phyloP scores from a whole-genome alignment of 2,329 filamentous ascomycete species.

The Chrysosporium keratinophilum region DNA sequence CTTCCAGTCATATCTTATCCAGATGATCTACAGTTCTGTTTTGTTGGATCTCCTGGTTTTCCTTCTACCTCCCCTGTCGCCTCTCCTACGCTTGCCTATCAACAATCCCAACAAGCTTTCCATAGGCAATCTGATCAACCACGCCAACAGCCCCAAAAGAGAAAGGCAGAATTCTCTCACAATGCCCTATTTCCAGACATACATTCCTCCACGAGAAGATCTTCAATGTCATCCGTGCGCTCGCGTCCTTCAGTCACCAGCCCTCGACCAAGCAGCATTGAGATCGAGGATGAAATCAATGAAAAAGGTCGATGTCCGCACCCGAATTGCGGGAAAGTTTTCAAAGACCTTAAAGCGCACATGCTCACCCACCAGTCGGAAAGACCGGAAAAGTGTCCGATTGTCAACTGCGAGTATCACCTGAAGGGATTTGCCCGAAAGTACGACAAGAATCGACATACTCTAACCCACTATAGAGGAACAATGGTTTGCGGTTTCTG shows the following conservation, averaged over 20 bases:
- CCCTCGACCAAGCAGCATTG: slow-evolving; percentile 39
- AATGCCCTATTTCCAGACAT: slow-evolving; percentile 42
- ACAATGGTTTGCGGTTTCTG: slow-evolving; percentile 97
- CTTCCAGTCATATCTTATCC: slow-evolving; percentile 27
- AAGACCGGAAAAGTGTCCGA: slow-evolving; percentile 87
- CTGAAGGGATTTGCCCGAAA: slow-evolving; percentile 86
- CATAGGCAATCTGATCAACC: slow-evolving; percentile 12
- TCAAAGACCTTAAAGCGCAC: slow-evolving; percentile 88
- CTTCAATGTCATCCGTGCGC: slow-evolving; percentile 60
- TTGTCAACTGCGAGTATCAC: slow-evolving; percentile 84
- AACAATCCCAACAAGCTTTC: not conserved
- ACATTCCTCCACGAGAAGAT: slow-evolving; percentile 42
- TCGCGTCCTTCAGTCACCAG: slow-evolving; percentile 54
- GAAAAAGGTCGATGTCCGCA: slow-evolving; percentile 66
- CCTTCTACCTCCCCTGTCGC: slow-evolving; percentile 22
- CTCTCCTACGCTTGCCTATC: slow-evolving; percentile 22
- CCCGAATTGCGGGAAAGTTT: slow-evolving; percentile 71
- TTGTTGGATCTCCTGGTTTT: slow-evolving; percentile 30
- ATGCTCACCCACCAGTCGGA: slow-evolving; percentile 90
- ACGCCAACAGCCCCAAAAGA: slow-evolving; percentile 20
- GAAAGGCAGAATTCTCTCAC: slow-evolving; percentile 40
- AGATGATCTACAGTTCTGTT: slow-evolving; percentile 25
- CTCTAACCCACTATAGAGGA: slow-evolving; percentile 89
- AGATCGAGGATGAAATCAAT: slow-evolving; percentile 50
- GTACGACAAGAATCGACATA: slow-evolving; percentile 94